Percentiles rank a stretch among this genome's conserved stretches.
These are phyloP conservation scores for Mariannaea elegans DNA, from an alignment of 2,329 filamentous ascomycete species.

Conservation along the genomic window DNA sequence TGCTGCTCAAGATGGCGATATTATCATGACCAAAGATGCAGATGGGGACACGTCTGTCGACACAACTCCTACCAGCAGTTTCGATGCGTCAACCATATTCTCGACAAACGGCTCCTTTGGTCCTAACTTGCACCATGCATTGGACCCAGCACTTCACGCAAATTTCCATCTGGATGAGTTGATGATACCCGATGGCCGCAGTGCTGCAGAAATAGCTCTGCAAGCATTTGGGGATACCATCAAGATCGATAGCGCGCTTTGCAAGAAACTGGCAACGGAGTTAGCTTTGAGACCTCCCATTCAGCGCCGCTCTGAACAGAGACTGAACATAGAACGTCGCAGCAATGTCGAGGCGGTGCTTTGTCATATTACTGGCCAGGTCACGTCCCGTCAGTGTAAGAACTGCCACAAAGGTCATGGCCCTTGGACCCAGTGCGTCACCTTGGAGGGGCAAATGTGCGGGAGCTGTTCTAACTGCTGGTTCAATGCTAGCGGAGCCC, in stretches of 20 bases:
- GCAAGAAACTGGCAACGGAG: slow-evolving; percentile 62
- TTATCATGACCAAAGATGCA: too few species aligned
- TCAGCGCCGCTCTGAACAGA: slow-evolving; percentile 63
- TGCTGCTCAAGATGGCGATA: neutral
- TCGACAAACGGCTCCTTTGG: too few species aligned
- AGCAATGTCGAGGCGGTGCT: slow-evolving; percentile 69
- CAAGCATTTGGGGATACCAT: slow-evolving; percentile 58
- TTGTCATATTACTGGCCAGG: slow-evolving; percentile 63
- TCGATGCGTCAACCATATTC: too few species aligned
- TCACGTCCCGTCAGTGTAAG: slow-evolving; percentile 55
- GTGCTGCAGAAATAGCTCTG: slow-evolving; percentile 58
- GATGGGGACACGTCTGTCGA: too few species aligned
- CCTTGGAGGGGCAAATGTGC: slow-evolving; percentile 68
- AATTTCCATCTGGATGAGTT: neutral
- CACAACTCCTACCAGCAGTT: too few species aligned
- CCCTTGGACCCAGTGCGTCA: slow-evolving; percentile 66
- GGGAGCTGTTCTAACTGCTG: slow-evolving; percentile 71
- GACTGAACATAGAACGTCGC: slow-evolving; percentile 63
- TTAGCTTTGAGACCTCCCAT: slow-evolving; percentile 58
- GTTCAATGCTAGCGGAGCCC: slow-evolving; percentile 68
- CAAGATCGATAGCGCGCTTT: slow-evolving; percentile 62
- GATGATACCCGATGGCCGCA: slow-evolving; percentile 30
- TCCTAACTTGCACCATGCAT: neutral
- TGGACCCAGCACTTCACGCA: neutral
- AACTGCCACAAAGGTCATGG: slow-evolving; percentile 69